A percentile compares a stretch with the other conserved stretches of the same genome.
phyloP scores from a whole-genome alignment of 2,329 filamentous ascomycete species.

The Beauveria sp. region DNA sequence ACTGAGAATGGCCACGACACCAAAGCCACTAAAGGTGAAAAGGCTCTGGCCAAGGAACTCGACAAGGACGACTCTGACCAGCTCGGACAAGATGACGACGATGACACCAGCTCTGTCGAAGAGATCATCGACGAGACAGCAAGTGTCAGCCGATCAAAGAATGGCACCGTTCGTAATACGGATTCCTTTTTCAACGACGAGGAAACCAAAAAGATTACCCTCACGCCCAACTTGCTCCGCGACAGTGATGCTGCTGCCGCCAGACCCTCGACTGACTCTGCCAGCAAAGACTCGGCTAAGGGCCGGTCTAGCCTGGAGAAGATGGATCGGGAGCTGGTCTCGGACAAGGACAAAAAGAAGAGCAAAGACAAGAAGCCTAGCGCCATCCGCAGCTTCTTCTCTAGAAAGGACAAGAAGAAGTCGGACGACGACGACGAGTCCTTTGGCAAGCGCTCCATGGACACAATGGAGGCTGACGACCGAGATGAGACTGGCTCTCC shows the following conservation, averaged over 20 bases:
- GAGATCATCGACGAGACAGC: constrained; percentile 49
- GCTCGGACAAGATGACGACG: constrained; percentile 8
- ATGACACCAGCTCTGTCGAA: constrained; percentile 53
- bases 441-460: constrained; percentile 55
- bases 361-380: constrained; percentile 58
- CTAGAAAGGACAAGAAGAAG: constrained; percentile 53
- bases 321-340: constrained; percentile 42
- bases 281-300: constrained; percentile 39
- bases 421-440: constrained; percentile 53
- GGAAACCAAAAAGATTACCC: constrained; percentile 93
- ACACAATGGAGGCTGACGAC: constrained; percentile 41
- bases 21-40: not conserved
- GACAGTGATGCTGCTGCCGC: constrained; percentile 58
- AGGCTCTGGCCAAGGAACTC: not conserved
- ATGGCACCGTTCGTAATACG: constrained; percentile 81
- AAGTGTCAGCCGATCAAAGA: constrained; percentile 59
- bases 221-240: constrained; percentile 85
- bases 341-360: constrained; percentile 67
- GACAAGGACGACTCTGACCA: constrained; percentile 3
- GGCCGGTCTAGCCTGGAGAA: constrained; percentile 68
- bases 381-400: constrained; percentile 53
- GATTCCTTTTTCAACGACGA: constrained; percentile 97
- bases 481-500: constrained; percentile 38
- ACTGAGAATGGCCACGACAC: not conserved
- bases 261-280: constrained; percentile 42